Evolutionary conservation across 2,329 filamentous ascomycete genomes (phyloP).

Genomic region (Ceratocystis cacaofunesta): DNA sequence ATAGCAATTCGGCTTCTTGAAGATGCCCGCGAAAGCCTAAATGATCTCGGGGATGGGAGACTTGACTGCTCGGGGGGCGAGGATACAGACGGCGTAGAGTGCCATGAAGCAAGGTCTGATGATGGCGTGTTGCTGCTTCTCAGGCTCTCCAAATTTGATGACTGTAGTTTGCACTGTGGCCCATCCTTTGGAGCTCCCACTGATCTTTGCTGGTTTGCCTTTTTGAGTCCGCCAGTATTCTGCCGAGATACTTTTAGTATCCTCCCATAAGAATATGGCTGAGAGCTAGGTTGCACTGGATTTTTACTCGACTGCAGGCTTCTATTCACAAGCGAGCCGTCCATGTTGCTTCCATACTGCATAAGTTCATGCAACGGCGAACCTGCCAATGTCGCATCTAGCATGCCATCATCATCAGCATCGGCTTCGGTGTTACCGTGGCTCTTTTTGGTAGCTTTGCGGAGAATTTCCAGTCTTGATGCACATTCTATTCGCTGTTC

Average conservation of each 20-base stretch:
- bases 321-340: not conserved
- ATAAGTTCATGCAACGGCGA: conserved; percentile 1
- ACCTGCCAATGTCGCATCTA: conserved; percentile 3
- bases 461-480: conserved; percentile 16
- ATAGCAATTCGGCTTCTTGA: not conserved
- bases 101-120: not conserved
- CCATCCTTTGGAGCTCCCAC: too few species aligned
- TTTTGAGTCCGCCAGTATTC: too few species aligned
- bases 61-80: not conserved
- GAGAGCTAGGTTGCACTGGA: not conserved
- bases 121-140: not conserved
- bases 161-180: not conserved
- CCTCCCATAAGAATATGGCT: not conserved
- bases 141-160: not conserved
- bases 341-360: not conserved
- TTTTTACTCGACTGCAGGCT: not conserved
- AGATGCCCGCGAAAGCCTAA: not conserved
- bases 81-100: not conserved
- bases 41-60: not conserved
- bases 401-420: conserved; percentile 21
- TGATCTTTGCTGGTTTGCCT: too few species aligned
- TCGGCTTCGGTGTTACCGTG: conserved; percentile 16
- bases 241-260: not conserved
- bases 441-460: not conserved
- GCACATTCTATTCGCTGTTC: conserved; percentile 25